Evolutionary conservation across 805 yeast species (phyloP).

Genomic region (Blastobotrys americana): DNA sequence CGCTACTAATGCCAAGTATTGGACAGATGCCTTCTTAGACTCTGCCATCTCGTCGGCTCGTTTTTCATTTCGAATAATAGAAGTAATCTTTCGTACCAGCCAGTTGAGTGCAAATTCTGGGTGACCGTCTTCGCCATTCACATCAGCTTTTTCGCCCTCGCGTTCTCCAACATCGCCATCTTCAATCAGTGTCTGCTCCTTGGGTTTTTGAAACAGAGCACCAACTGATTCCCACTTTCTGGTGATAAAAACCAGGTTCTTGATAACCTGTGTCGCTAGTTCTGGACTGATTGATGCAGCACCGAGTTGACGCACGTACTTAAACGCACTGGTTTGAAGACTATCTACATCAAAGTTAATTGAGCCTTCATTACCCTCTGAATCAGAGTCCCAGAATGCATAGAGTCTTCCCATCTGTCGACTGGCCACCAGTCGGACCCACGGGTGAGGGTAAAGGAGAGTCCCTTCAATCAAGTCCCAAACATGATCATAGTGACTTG

Average conservation of each 20-base stretch:
- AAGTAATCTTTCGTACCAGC: conserved; percentile 55
- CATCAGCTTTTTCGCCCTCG: conserved; percentile 21
- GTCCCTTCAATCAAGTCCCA: conserved; percentile 51
- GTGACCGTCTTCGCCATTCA: conserved; percentile 22
- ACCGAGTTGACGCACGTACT: conserved; percentile 67
- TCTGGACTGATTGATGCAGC: conserved; percentile 67
- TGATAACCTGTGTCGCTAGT: conserved; percentile 56
- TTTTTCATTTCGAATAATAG: conserved; percentile 60
- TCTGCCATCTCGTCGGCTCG: conserved; percentile 44
- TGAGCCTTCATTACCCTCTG: conserved; percentile 13
- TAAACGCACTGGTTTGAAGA: conserved; percentile 53
- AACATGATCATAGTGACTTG: conserved; percentile 29
- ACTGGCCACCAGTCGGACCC: conserved; percentile 71
- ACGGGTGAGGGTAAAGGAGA: conserved; percentile 78
- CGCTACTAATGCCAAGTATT: conserved; percentile 57
- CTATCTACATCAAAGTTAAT: conserved; percentile 37
- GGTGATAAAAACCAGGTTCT: conserved; percentile 55
- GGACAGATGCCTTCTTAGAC: conserved; percentile 64
- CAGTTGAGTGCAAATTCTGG: conserved; percentile 43
- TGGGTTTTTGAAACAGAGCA: conserved; percentile 22
- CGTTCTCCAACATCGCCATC: conserved; percentile 28
- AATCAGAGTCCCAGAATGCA: conserved; percentile 31
- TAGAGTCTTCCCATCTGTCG: conserved; percentile 52
- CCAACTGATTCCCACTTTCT: conserved; percentile 51
- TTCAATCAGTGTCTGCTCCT: conserved; percentile 15